Base-by-base conservation (phyloP, 208 protist species). In the Leishmania tarentolae region DNA sequence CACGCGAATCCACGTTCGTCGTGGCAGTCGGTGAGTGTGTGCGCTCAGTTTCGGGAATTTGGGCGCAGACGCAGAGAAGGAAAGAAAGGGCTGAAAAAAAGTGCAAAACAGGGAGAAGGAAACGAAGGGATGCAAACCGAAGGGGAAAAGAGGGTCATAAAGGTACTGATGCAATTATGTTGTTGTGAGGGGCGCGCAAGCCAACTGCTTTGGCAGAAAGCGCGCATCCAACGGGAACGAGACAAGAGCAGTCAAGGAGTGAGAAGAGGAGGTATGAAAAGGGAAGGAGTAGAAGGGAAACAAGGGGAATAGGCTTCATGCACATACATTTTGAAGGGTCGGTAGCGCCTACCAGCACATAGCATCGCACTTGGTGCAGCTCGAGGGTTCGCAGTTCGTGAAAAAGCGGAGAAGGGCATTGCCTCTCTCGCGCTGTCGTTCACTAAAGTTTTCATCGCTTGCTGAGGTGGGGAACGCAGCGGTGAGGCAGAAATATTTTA, bases 91-190 rank as follows among this genome's bases (percentile, higher is more conserved):
- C 31, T 42, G 35, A 59, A 15, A 24, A 42, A 75, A 3, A 57
- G 31, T 68, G 52, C 40, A 21, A 21, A 47, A n/a, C 47, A 76
- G 52, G 44, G 4, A 5, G 6, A 80, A 17, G n/a, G 65, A 80
- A 75, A 56, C 69, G 50, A 31, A 65, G 59, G 69, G 24, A 83
- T 4, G 59, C 56, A 77, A 7, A 19, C 50, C 46, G 59, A 69
- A 76, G 31, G 44, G 50, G 31, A 46, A 24, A 78, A 61, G 59
- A 42, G 40, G 66, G 1, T 35, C 44, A 75, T 53, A 73, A 35
- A 50, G 81, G 81, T 80, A 80, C 79, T 84, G 69, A 84, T 80
- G 68, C 57, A 56, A 80, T 71, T 76, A 84, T 84, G 28, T 74
- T 73, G 46, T 71, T 77, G 37, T 52, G 57, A 69, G 37, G 15